These are phyloP conservation scores for Letharia columbiana DNA, from an alignment of 495 filamentous ascomycete genomes.

Conservation along the genomic window DNA sequence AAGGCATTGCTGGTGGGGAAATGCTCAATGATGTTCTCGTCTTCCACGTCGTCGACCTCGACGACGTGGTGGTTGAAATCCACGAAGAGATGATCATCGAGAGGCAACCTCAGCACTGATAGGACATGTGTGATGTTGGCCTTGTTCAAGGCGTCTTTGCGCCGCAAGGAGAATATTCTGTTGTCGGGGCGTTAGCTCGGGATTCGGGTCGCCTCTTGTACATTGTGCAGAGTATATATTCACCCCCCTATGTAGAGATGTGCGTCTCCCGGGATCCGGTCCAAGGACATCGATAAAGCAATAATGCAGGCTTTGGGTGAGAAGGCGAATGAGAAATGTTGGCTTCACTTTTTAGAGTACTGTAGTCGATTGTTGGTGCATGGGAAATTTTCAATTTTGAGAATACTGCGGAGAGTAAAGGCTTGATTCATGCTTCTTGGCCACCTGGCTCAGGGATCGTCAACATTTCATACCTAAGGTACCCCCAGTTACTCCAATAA, in stretches of 20 bases:
- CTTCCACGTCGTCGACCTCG: slow-evolving; percentile 78
- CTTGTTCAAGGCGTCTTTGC: slow-evolving; percentile 54
- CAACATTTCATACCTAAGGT: background rate
- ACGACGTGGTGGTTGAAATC: slow-evolving; percentile 64
- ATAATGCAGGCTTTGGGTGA: background rate
- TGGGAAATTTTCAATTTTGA: background rate
- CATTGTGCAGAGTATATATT: slow-evolving; percentile 31
- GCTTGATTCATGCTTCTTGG: background rate
- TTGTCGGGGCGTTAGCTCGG: slow-evolving; percentile 15
- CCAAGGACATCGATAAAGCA: slow-evolving; percentile 39
- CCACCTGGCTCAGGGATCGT: background rate
- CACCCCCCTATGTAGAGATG: slow-evolving; percentile 82
- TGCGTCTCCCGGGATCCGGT: slow-evolving; percentile 55
- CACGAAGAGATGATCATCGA: slow-evolving; percentile 45
- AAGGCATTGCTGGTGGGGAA: slow-evolving; percentile 69
- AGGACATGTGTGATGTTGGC: slow-evolving; percentile 83
- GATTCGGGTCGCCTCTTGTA: background rate
- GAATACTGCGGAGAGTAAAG: background rate
- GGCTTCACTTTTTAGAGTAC: slow-evolving; percentile 1
- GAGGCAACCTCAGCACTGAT: slow-evolving; percentile 61
- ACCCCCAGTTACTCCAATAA: background rate
- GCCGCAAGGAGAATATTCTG: slow-evolving; percentile 64
- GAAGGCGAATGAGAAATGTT: background rate
- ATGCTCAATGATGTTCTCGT: slow-evolving; percentile 76
- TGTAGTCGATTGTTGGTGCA: background rate